These are phyloP conservation scores for Nemania abortiva DNA, from an alignment of 2,329 filamentous ascomycete genomes.

Conservation along the genomic window DNA sequence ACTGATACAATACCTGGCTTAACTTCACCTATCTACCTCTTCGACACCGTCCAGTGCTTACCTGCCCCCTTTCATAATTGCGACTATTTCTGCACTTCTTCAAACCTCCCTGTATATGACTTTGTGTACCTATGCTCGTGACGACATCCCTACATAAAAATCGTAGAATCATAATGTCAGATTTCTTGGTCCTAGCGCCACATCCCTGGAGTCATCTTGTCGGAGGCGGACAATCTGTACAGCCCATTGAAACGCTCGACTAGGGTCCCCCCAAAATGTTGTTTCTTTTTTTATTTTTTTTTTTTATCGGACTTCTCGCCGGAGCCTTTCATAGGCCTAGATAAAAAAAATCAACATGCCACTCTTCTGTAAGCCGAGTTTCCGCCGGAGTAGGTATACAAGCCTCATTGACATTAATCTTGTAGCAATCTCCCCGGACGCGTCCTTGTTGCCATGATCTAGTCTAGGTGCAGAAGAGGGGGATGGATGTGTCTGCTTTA, in stretches of 20 bases:
- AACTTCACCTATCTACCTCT: neutral
- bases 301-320: slow-evolving; percentile 14
- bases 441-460: too few species aligned
- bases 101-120: neutral
- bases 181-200: neutral
- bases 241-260: neutral
- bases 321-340: slow-evolving; percentile 5
- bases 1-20: too few species aligned
- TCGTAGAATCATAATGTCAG: neutral
- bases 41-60: neutral
- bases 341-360: neutral
- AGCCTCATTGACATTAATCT: neutral
- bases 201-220: neutral
- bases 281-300: slow-evolving; percentile 1
- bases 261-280: neutral
- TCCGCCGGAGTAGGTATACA: neutral
- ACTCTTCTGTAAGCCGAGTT: neutral
- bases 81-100: neutral
- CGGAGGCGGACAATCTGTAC: slow-evolving; percentile 1
- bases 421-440: neutral
- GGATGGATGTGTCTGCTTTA: too few species aligned
- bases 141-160: neutral
- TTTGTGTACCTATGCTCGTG: neutral
- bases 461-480: too few species aligned
- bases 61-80: neutral